phyloP scores from a whole-genome alignment of 2,329 filamentous ascomycete genomes.

The Aspergillus transmontanensis region DNA sequence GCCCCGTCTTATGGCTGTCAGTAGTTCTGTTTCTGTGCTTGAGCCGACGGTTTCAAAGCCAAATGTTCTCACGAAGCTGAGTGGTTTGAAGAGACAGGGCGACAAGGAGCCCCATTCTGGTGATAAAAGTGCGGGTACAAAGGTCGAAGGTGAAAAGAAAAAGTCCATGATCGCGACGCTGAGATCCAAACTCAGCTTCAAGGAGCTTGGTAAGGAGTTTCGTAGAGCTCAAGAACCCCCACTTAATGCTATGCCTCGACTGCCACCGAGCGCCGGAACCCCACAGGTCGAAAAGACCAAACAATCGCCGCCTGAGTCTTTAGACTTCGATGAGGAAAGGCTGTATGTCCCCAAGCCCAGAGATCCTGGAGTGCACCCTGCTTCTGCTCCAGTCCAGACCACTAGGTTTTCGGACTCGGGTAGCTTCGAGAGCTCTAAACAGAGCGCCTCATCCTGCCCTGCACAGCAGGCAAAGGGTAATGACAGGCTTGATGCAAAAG shows the following conservation, averaged over 20 bases:
- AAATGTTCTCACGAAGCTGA: slow-evolving; percentile 6
- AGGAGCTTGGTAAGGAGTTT: slow-evolving; percentile 32
- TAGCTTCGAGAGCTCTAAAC: slow-evolving; percentile 2
- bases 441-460: slow-evolving; percentile 11
- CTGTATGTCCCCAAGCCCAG: slow-evolving; percentile 21
- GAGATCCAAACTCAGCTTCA: slow-evolving; percentile 34
- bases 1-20: slow-evolving; percentile 14
- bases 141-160: slow-evolving; percentile 20
- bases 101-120: slow-evolving; percentile 17
- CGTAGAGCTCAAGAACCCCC: slow-evolving; percentile 16
- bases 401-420: slow-evolving; percentile 5
- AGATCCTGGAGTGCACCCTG: slow-evolving; percentile 9
- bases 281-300: background rate
- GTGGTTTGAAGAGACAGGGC: slow-evolving; percentile 19
- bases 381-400: slow-evolving; percentile 18
- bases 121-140: slow-evolving; percentile 5
- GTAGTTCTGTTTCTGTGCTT: slow-evolving; percentile 1
- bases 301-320: slow-evolving; percentile 6
- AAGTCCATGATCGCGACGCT: slow-evolving; percentile 29
- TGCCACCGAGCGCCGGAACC: background rate
- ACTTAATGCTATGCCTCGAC: slow-evolving; percentile 13
- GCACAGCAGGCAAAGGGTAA: background rate
- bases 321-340: slow-evolving; percentile 14
- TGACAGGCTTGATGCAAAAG: background rate
- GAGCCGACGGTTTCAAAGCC: background rate